Evolutionary conservation across 1,139 yeast genomes (phyloP).

Genomic region (Yamadazyma mexicana): DNA sequence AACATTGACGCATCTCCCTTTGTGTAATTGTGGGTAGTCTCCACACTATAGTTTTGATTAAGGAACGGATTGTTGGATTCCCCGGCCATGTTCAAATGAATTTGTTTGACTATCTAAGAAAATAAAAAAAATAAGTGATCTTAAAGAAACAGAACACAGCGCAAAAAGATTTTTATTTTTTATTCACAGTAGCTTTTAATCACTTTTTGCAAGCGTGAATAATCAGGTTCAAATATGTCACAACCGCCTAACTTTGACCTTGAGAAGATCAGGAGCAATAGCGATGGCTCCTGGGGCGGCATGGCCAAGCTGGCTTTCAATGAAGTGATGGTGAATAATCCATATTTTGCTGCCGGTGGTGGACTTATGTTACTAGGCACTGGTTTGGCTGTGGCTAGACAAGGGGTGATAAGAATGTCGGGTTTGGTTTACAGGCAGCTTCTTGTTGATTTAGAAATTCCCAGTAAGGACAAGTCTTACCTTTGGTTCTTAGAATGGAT

Average conservation of each 20-base stretch:
- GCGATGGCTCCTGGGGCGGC: constrained; percentile 41
- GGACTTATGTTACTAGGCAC: constrained; percentile 95
- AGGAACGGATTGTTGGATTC: constrained; percentile 19
- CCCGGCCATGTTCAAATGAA: constrained; percentile 1
- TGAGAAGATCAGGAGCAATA: constrained; percentile 33
- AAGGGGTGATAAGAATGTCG: constrained; percentile 63
- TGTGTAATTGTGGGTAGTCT: constrained; percentile 14
- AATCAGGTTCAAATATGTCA: too few relatives aligned
- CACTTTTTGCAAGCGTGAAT: too few relatives aligned
- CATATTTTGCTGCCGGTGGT: constrained; percentile 96
- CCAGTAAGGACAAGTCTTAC: constrained; percentile 90
- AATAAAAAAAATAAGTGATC: constrained; percentile 1
- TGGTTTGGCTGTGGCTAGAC: constrained; percentile 74
- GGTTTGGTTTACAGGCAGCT: constrained; percentile 75
- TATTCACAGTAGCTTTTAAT: too few relatives aligned
- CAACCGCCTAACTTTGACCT: constrained; percentile 26
- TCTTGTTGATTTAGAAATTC: constrained; percentile 89
- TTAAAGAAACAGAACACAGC: neutral
- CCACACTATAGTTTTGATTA: constrained; percentile 14
- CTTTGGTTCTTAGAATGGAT: constrained; percentile 97
- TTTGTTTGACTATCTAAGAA: neutral
- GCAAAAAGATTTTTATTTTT: neutral
- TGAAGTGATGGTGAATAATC: constrained; percentile 69
- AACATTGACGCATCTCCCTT: constrained; percentile 12
- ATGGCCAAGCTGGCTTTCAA: constrained; percentile 41